phyloP scores from a whole-genome alignment of 176 grass and related monocot genomes.

The Rhynchospora tenuis region DNA sequence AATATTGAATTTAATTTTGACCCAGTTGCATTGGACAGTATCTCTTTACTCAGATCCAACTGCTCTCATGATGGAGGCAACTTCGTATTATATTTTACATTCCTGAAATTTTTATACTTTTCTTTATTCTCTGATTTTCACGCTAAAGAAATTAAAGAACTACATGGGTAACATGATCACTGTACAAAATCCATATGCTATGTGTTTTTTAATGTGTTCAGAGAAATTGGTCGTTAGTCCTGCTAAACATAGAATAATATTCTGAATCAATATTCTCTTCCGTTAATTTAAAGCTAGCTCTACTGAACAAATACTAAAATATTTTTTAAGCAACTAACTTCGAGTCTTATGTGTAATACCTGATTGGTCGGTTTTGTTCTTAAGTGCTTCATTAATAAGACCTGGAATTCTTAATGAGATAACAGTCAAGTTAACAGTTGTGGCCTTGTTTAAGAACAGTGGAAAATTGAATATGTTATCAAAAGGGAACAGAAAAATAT shows the following conservation, averaged over 20 bases:
- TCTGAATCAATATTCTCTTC: conserved; percentile 11
- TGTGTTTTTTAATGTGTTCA: background rate
- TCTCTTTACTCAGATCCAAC: conserved; percentile 19
- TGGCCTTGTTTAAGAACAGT: background rate
- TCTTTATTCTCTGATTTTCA: background rate
- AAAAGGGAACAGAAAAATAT: conserved; percentile 19
- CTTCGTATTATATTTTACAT: background rate
- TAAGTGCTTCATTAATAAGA: conserved; percentile 13
- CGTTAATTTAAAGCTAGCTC: conserved; percentile 3
- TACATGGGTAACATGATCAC: conserved; percentile 23
- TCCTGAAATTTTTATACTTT: background rate
- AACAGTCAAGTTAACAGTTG: background rate
- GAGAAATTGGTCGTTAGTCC: background rate
- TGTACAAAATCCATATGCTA: background rate
- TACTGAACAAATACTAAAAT: conserved; percentile 8
- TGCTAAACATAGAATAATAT: conserved; percentile 11
- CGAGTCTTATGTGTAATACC: background rate
- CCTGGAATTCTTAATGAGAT: conserved; percentile 14
- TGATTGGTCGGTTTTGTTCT: conserved; percentile 23
- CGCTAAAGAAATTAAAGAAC: background rate
- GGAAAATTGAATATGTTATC: background rate
- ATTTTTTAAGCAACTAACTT: background rate
- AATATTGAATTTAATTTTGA: conserved; percentile 16
- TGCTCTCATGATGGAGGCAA: conserved; percentile 7
- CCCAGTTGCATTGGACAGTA: conserved; percentile 10